A percentile compares a stretch with the other conserved stretches of the same genome.
These are phyloP conservation scores for Musa acuminata DNA, from an alignment of 176 grass and related monocot species.

Conservation along the genomic window DNA sequence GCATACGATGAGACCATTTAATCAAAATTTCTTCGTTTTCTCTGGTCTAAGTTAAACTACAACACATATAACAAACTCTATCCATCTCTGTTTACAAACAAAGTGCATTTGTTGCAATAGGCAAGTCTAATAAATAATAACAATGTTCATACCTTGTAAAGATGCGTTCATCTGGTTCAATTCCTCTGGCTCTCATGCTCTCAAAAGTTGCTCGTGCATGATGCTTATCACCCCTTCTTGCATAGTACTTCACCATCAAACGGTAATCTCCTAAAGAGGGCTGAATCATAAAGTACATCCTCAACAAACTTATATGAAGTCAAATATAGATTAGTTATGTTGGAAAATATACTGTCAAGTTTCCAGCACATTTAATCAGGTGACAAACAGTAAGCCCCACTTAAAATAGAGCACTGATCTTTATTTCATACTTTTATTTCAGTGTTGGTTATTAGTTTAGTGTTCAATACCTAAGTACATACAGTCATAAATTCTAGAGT, in stretches of 20 bases:
- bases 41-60: background rate
- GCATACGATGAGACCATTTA: background rate
- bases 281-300: conserved; percentile 38
- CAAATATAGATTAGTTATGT: background rate
- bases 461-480: background rate
- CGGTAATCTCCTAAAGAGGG: conserved; percentile 81
- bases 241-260: conserved; percentile 94
- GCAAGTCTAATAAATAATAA: background rate
- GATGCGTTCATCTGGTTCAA: conserved; percentile 79
- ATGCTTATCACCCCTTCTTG: conserved; percentile 96
- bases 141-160: conserved; percentile 62
- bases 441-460: background rate
- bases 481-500: background rate
- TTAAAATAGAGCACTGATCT: background rate
- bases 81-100: too few species aligned
- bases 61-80: background rate
- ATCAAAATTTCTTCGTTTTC: background rate
- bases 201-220: conserved; percentile 94
- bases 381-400: background rate
- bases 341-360: background rate
- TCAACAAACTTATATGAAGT: background rate
- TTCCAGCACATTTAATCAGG: background rate
- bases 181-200: conserved; percentile 94
- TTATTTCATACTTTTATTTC: background rate
- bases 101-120: background rate